Percentiles rank a stretch among this genome's conserved stretches.
Conservation (phyloP, 1,284 basidiomycete species). For the Phellopilus nigrolimitatus region DNA sequence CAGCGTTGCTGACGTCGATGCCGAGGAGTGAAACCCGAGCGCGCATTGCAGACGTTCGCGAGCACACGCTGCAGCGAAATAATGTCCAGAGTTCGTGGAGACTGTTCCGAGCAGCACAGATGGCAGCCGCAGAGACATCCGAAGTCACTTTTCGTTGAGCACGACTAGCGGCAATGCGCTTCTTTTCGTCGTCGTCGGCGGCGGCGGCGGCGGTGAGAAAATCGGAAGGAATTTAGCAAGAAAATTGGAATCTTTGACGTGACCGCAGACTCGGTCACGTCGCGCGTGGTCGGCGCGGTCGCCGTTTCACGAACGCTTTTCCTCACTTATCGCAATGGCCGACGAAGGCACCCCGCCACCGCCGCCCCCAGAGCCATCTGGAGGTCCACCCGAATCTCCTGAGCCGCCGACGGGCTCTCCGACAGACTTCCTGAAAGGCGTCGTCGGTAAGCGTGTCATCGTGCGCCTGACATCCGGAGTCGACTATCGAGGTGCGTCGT, state of each 20-base stretch:
- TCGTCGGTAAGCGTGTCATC: constrained; percentile 93
- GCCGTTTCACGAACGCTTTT: too few species aligned
- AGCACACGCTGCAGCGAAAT: background rate
- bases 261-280: too few species aligned
- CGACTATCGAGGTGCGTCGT: constrained; percentile 82
- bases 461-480: constrained; percentile 95
- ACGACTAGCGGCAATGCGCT: background rate
- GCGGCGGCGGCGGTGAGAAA: background rate
- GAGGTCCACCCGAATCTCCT: constrained; percentile 47
- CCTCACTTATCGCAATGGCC: constrained; percentile 12
- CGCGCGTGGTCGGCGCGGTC: background rate
- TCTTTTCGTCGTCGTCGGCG: background rate
- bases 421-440: constrained; percentile 87
- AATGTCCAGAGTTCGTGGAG: background rate
- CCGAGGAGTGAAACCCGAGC: constrained; percentile 3
- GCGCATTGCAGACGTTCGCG: background rate
- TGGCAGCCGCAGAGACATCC: background rate
- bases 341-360: constrained; percentile 21
- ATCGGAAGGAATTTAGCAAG: background rate
- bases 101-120: background rate
- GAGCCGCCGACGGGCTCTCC: constrained; percentile 64
- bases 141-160: background rate
- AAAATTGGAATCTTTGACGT: too few species aligned
- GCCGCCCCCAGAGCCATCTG: constrained; percentile 34
- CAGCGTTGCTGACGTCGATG: background rate